Conservation (phyloP, 306 rosid species). For the Myrica gale region DNA sequence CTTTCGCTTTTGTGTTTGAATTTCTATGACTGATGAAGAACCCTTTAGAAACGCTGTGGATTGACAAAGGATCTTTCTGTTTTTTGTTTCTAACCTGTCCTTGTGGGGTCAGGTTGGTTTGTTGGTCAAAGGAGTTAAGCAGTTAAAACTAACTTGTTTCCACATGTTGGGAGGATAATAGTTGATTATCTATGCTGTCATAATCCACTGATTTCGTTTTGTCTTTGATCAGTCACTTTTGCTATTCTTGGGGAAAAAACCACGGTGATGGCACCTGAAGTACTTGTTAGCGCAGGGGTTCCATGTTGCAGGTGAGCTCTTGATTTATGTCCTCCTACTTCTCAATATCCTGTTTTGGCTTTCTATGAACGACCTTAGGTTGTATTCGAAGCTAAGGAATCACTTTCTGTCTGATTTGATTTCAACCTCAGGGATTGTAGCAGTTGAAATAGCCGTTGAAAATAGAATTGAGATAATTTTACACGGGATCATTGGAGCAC, state of each 20-base stretch:
- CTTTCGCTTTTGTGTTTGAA: not conserved
- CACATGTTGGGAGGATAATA: constrained; percentile 12
- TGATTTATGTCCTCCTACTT: constrained; percentile 15
- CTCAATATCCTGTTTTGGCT: constrained; percentile 20
- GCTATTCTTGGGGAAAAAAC: constrained; percentile 94
- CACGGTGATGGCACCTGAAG: constrained; percentile 98
- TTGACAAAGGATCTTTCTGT: not conserved
- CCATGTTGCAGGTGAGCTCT: constrained; percentile 93
- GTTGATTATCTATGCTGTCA: constrained; percentile 14
- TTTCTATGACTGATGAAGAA: not conserved
- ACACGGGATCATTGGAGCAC: not conserved
- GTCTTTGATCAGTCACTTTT: constrained; percentile 70
- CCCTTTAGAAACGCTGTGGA: not conserved
- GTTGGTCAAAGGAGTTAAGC: not conserved
- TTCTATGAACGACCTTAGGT: not conserved
- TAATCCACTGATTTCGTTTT: constrained; percentile 19
- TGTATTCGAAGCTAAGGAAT: not conserved
- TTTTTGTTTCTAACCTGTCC: not conserved
- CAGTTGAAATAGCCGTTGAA: constrained; percentile 16
- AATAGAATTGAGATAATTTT: constrained; percentile 4
- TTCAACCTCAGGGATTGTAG: constrained; percentile 15
- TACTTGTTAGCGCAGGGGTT: constrained; percentile 74
- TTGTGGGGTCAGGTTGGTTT: not conserved
- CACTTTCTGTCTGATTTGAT: constrained; percentile 18
- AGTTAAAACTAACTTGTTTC: not conserved